Evolutionary conservation across 345 rosid genomes (phyloP).

Genomic region (Eucalyptus coolabah): DNA sequence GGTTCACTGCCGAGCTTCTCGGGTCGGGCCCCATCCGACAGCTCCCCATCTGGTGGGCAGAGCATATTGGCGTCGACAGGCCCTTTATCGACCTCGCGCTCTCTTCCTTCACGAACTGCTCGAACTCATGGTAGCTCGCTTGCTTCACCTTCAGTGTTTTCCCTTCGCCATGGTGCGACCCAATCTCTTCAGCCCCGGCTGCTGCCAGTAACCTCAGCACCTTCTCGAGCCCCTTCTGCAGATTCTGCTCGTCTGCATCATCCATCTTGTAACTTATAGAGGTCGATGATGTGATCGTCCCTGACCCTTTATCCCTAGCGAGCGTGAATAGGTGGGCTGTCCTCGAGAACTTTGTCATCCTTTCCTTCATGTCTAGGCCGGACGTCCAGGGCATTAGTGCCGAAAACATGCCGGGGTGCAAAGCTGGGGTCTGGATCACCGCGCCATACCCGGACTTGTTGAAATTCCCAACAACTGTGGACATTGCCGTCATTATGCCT

Average conservation of each 20-base stretch:
- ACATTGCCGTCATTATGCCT: slow-evolving; percentile 85
- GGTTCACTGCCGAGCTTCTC: slow-evolving; percentile 48
- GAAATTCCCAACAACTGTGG: slow-evolving; percentile 17
- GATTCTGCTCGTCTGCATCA: slow-evolving; percentile 31
- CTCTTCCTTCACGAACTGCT: slow-evolving; percentile 54
- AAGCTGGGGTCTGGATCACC: slow-evolving; percentile 61
- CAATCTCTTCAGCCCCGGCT: slow-evolving; percentile 78
- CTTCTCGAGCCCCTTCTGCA: slow-evolving; percentile 49
- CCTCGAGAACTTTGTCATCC: slow-evolving; percentile 58
- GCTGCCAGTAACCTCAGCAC: slow-evolving; percentile 54
- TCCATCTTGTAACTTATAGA: slow-evolving; percentile 34
- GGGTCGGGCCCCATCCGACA: slow-evolving; percentile 73
- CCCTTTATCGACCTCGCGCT: slow-evolving; percentile 30
- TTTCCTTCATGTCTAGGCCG: slow-evolving; percentile 38
- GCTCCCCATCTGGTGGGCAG: slow-evolving; percentile 95
- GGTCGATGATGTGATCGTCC: slow-evolving; percentile 21
- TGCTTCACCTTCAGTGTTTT: slow-evolving; percentile 37
- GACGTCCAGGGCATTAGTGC: slow-evolving; percentile 64
- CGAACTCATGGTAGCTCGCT: slow-evolving; percentile 24
- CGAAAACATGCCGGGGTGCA: slow-evolving; percentile 84
- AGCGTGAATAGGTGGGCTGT: slow-evolving; percentile 59
- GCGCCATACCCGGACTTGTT: slow-evolving; percentile 43
- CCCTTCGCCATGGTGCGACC: slow-evolving; percentile 52
- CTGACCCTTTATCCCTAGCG: slow-evolving; percentile 65
- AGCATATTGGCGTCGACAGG: slow-evolving; percentile 36